These are phyloP conservation scores for Aureoboletus auriporus DNA, from an alignment of 768 basidiomycete species.

Conservation along the genomic window DNA sequence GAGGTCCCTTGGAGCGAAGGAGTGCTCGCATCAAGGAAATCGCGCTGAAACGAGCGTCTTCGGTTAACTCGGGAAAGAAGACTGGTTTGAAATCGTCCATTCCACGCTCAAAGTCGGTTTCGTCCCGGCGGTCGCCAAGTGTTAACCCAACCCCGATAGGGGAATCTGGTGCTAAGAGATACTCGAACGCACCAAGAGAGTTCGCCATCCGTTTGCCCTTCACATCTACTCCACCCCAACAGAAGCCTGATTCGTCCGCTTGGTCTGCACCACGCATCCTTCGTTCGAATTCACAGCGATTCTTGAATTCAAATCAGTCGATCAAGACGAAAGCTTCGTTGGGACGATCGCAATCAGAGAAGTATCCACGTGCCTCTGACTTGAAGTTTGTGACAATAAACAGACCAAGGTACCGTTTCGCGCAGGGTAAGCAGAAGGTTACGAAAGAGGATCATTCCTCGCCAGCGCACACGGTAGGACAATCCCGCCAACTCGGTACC, in stretches of 20 bases:
- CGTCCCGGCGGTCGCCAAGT: not conserved
- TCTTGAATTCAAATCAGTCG: not conserved
- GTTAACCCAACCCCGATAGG: not conserved
- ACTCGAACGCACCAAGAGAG: conserved; percentile 8
- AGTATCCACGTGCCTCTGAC: conserved; percentile 16
- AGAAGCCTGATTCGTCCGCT: not conserved
- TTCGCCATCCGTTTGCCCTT: conserved; percentile 24
- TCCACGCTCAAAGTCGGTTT: conserved; percentile 9
- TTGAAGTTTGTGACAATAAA: conserved; percentile 20
- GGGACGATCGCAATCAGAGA: conserved; percentile 25
- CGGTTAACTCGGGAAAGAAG: not conserved
- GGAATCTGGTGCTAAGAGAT: not conserved
- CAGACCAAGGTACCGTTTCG: conserved; percentile 19
- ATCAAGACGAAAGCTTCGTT: conserved; percentile 2
- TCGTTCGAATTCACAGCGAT: conserved; percentile 25
- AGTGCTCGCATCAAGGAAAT: conserved; percentile 23
- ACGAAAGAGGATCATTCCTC: not conserved
- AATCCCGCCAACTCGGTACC: not conserved
- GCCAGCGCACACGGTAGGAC: not conserved
- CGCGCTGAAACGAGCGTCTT: conserved; percentile 11
- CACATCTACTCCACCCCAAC: conserved; percentile 12
- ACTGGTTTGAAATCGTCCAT: conserved; percentile 7
- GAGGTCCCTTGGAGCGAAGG: conserved; percentile 9
- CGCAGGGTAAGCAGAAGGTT: conserved; percentile 6
- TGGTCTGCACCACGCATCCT: conserved; percentile 20